phyloP scores from a whole-genome alignment of 495 filamentous ascomycete genomes.

The Tuber umbilicatum region DNA sequence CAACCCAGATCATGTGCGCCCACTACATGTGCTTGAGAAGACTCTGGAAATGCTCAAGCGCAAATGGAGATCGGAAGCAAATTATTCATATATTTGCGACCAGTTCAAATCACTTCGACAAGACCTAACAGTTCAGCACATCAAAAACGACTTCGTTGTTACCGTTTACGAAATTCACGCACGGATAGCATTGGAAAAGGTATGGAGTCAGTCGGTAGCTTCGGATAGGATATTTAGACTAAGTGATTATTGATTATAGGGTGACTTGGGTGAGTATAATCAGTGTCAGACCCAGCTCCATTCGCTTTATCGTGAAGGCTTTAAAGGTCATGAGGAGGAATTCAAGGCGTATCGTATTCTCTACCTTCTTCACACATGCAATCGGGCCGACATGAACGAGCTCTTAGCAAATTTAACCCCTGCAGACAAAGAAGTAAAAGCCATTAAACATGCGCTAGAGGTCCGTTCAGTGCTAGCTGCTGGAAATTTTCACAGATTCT shows the following conservation, averaged over 20 bases:
- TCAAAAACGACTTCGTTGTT: slow-evolving; percentile 92
- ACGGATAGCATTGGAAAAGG: slow-evolving; percentile 90
- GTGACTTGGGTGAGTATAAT: slow-evolving; percentile 99
- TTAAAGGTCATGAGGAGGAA: slow-evolving; percentile 78
- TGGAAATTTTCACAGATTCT: slow-evolving; percentile 95
- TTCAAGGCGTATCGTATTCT: slow-evolving; percentile 99
- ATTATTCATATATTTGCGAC: slow-evolving; percentile 96
- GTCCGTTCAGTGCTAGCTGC: slow-evolving; percentile 86
- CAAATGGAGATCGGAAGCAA: slow-evolving; percentile 89
- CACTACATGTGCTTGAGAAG: slow-evolving; percentile 68
- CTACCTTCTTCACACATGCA: slow-evolving; percentile 98
- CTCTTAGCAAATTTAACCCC: slow-evolving; percentile 93
- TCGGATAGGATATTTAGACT: background rate
- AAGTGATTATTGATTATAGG: slow-evolving; percentile 43
- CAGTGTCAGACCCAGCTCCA: slow-evolving; percentile 98
- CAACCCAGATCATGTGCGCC: slow-evolving; percentile 78
- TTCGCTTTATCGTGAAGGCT: slow-evolving; percentile 73
- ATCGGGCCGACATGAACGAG: slow-evolving; percentile 96
- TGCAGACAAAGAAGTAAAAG: slow-evolving; percentile 77
- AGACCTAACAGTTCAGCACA: slow-evolving; percentile 95
- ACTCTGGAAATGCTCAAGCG: slow-evolving; percentile 82
- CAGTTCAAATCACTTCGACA: slow-evolving; percentile 98
- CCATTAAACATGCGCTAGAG: slow-evolving; percentile 84
- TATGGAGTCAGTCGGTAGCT: slow-evolving; percentile 19
- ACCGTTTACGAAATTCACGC: slow-evolving; percentile 96